Conservation (phyloP, 306 rosid species). For the Cucumis sativus region DNA sequence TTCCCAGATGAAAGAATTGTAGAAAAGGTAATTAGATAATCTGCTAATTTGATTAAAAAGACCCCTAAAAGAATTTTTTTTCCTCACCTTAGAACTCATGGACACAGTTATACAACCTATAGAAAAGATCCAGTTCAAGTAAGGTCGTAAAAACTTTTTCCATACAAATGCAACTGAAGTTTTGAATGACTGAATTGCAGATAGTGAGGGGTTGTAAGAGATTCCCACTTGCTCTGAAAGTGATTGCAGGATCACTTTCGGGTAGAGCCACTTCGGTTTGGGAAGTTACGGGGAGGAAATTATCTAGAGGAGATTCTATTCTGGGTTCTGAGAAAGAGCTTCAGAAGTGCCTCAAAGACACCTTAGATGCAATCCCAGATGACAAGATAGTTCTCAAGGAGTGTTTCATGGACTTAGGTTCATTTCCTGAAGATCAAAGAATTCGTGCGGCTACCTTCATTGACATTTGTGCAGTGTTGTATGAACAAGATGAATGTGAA, state of each 20-base stretch:
- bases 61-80: not conserved
- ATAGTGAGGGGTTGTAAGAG: slow-evolving; percentile 35
- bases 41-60: not conserved
- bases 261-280: slow-evolving; percentile 15
- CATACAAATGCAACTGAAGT: not conserved
- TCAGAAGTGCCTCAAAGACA: slow-evolving; percentile 29
- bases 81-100: too few relatives aligned
- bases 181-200: slow-evolving; percentile 22
- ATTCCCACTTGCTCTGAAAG: slow-evolving; percentile 34
- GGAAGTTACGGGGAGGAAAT: slow-evolving; percentile 13
- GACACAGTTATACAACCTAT: too few relatives aligned
- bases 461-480: slow-evolving; percentile 48
- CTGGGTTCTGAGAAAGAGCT: slow-evolving; percentile 12
- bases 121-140: too few relatives aligned
- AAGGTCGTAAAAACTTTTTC: not conserved
- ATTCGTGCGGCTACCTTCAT: slow-evolving; percentile 41
- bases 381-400: slow-evolving; percentile 14
- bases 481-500: slow-evolving; percentile 23
- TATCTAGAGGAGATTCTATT: slow-evolving; percentile 20
- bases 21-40: not conserved
- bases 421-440: slow-evolving; percentile 48
- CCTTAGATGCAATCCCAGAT: slow-evolving; percentile 23
- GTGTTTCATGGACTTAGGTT: slow-evolving; percentile 35
- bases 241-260: slow-evolving; percentile 28
- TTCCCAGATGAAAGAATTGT: not conserved